Base-by-base conservation (phyloP, 2,329 filamentous ascomycete genomes). In the Colletotrichum cordylinicola region DNA sequence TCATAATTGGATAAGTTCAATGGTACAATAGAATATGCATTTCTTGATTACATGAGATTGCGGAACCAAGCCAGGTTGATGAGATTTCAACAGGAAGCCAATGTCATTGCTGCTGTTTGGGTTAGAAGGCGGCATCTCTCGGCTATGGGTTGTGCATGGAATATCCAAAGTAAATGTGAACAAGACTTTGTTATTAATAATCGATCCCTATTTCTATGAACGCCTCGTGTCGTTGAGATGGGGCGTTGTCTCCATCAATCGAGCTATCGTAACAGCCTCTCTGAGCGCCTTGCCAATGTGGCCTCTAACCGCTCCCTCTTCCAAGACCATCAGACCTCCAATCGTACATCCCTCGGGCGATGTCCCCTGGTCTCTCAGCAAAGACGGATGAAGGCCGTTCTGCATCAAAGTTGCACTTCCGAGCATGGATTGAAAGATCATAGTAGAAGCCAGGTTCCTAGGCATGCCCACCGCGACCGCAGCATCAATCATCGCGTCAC, bases 261-360 rank as follows among this genome's bases (percentile, higher is more conserved):
- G 80, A 16, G 87, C 86, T 74, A 88, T 81, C 8, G 87, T 88
- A 0, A 88, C 86, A 13, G 87, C 86, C 76, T 89, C 87, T n/a
- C 88, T 80, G 16, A 89, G 79, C 2, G 86, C 86, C 21, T 82
- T 82, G 1, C 85, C 85, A 39, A 87, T 78, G 67, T 84, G 82
- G 0, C 85, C 85, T 76, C 90, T 85, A 8, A 92, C 86, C 0
- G 85, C 86, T 7, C 87, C 88, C 77, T 93, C 90, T 81, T 93
- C 91, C 33, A 93, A 79, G n/a, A 90, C 88, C 83, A 91, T 84
- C 55, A 93, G 80, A 0, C 91, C 91, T 3, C 86, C 89, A 72
- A 92, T 91, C 1, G 91, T 92, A 79, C 90, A 92, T 0, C 91
- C 91, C 7, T 90, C 91, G 0, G 91, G 90, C 5, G 90, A 91